Evolutionary conservation across 192 early-diverging fungal genomes (phyloP), one percentile per base, ranked within the genome.

Genomic region (Gaertneriomyces semiglobifer): DNA sequence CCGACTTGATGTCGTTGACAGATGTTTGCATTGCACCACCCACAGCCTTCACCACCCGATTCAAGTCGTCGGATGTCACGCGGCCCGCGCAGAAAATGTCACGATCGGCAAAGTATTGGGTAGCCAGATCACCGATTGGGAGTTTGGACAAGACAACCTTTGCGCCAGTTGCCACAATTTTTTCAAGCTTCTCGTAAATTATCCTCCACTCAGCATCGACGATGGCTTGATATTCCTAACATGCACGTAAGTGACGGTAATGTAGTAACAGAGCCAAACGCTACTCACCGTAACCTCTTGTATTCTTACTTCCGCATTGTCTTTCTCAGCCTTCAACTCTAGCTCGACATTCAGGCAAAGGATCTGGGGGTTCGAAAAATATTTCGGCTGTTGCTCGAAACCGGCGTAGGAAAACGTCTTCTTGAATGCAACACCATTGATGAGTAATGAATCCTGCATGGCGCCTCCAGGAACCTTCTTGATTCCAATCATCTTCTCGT

Each of bases 171-270:
- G 84, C 85, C 39, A 96, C 87, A 73, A 99, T 98, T 47, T 90
- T 90, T 67, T 96, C 95, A 16, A 99, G 82, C 79, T 99, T 99
- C 63, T 96, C 90, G 80, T 93, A 99, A 75, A 99, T 99, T 72
- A 99, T 97, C 73, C 88, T 80, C 96, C 96, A 99, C 75, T 99
- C 96, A 52, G 96, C 96, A 69, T 99, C 96, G 14, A 99, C 96
- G 69, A 99, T 93, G 46, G 93, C 91, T 86, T 99, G 96, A 82
- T 99, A 99, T 68, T 99, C 96, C 74, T 90, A 75, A 61, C 12
- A 50, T 58, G 51, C 16, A 14, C 5, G 16, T 25, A 9, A 58
- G 38, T 20, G 33, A 58, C 2, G 5, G 33, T 0, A 14, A 19
- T 19, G 12, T 58, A 5, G 11, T 38, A 38, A 38, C 55, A 12